phyloP scores from a whole-genome alignment of 164 flowering plant species.

The Buxus sempervirens region DNA sequence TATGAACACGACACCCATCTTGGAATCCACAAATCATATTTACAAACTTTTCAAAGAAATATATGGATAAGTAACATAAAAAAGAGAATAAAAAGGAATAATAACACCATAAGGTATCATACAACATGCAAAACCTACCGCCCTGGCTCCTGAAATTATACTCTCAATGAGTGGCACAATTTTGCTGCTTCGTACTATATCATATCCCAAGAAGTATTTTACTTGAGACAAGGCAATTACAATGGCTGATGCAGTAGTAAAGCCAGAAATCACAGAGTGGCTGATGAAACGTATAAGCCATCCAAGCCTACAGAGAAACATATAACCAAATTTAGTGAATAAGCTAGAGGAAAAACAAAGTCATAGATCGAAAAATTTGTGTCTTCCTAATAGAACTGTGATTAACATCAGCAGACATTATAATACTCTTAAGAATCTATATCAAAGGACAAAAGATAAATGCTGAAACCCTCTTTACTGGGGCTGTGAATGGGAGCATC shows the following conservation, averaged over 20 bases:
- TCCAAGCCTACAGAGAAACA: slow-evolving; percentile 58
- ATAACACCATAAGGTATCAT: neutral
- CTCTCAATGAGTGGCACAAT: slow-evolving; percentile 78
- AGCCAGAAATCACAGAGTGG: slow-evolving; percentile 97
- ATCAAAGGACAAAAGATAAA: too few species aligned
- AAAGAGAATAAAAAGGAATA: neutral
- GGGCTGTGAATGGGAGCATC: too few species aligned
- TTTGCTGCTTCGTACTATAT: slow-evolving; percentile 69
- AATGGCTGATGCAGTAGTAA: slow-evolving; percentile 93
- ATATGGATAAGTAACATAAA: neutral
- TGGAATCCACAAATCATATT: too few species aligned
- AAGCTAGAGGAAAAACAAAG: neutral
- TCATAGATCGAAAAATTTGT: too few species aligned
- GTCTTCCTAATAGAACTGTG: too few species aligned
- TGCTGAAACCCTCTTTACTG: too few species aligned
- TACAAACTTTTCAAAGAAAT: neutral
- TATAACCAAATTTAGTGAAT: neutral
- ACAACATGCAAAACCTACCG: slow-evolving; percentile 40
- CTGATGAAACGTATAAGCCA: slow-evolving; percentile 96
- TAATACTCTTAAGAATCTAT: too few species aligned
- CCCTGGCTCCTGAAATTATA: slow-evolving; percentile 64
- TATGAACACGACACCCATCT: too few species aligned
- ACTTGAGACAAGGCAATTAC: slow-evolving; percentile 92
- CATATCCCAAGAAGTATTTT: slow-evolving; percentile 92
- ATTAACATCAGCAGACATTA: too few species aligned